Evolutionary conservation across 495 filamentous ascomycete species (phyloP).

Genomic region (Lepraria neglecta): DNA sequence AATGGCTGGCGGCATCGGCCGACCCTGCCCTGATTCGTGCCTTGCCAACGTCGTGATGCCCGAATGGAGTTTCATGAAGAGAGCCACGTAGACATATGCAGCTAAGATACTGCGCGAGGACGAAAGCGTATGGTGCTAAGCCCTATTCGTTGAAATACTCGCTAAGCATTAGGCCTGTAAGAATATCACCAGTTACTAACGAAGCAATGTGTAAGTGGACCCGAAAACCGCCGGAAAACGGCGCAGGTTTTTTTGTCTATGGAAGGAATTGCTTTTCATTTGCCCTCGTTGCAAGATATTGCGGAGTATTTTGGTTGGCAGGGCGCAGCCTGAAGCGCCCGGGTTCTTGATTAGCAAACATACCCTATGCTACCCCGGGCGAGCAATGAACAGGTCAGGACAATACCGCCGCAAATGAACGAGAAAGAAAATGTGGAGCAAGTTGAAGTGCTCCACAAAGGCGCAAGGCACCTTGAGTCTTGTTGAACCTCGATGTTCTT

Average conservation of each 20-base stretch:
- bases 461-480: slow-evolving; percentile 64
- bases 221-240: neutral
- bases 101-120: slow-evolving; percentile 16
- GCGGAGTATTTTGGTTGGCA: neutral
- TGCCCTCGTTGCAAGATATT: neutral
- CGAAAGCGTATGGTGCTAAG: slow-evolving; percentile 4
- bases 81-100: slow-evolving; percentile 28
- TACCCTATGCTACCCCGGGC: slow-evolving; percentile 14
- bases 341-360: neutral
- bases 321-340: neutral
- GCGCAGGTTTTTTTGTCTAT: neutral
- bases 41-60: slow-evolving; percentile 13
- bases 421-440: slow-evolving; percentile 38
- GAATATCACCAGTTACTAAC: neutral
- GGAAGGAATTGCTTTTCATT: neutral
- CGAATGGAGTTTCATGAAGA: slow-evolving; percentile 16
- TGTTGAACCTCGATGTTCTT: slow-evolving; percentile 77
- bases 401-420: slow-evolving; percentile 11
- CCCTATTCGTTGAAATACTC: slow-evolving; percentile 2
- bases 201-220: slow-evolving; percentile 7
- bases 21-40: slow-evolving; percentile 17
- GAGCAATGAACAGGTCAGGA: slow-evolving; percentile 11
- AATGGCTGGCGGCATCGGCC: slow-evolving; percentile 14
- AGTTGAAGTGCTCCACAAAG: slow-evolving; percentile 63
- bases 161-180: slow-evolving; percentile 1